These are phyloP conservation scores for Colletotrichum orchidophilum DNA, from an alignment of 2,329 filamentous ascomycete species.

Conservation along the genomic window DNA sequence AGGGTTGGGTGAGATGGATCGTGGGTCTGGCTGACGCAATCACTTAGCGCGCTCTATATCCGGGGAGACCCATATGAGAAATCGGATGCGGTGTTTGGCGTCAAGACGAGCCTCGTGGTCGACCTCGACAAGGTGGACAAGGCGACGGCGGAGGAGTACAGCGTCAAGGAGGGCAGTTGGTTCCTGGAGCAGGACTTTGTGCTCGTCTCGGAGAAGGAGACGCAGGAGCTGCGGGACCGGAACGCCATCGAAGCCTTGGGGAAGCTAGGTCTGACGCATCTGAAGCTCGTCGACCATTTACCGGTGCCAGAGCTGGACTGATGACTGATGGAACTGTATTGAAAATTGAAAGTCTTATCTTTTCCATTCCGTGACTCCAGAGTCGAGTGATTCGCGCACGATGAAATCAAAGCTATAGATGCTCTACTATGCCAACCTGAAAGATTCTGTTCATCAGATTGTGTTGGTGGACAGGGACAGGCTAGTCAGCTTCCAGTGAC, in stretches of 20 bases:
- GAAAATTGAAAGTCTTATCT: not conserved
- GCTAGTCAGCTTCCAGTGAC: not conserved
- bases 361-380: not conserved
- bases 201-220: slow-evolving; percentile 76
- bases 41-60: slow-evolving; percentile 75
- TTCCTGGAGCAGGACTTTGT: slow-evolving; percentile 81
- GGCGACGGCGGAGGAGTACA: slow-evolving; percentile 68
- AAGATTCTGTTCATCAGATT: not conserved
- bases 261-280: slow-evolving; percentile 67
- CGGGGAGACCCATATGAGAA: slow-evolving; percentile 83
- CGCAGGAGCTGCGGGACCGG: slow-evolving; percentile 70
- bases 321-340: not conserved
- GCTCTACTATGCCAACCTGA: not conserved
- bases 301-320: slow-evolving; percentile 74
- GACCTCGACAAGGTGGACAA: slow-evolving; percentile 63
- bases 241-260: slow-evolving; percentile 72
- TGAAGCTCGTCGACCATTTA: slow-evolving; percentile 80
- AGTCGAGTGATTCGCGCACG: not conserved
- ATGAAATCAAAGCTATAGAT: not conserved
- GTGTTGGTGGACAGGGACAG: not conserved
- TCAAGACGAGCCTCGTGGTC: slow-evolving; percentile 82
- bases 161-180: slow-evolving; percentile 69
- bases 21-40: not conserved
- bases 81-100: slow-evolving; percentile 86
- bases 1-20: not conserved